These are phyloP conservation scores for Decorospora gaudefroyi DNA, from an alignment of 2,329 filamentous ascomycete genomes.

Conservation along the genomic window DNA sequence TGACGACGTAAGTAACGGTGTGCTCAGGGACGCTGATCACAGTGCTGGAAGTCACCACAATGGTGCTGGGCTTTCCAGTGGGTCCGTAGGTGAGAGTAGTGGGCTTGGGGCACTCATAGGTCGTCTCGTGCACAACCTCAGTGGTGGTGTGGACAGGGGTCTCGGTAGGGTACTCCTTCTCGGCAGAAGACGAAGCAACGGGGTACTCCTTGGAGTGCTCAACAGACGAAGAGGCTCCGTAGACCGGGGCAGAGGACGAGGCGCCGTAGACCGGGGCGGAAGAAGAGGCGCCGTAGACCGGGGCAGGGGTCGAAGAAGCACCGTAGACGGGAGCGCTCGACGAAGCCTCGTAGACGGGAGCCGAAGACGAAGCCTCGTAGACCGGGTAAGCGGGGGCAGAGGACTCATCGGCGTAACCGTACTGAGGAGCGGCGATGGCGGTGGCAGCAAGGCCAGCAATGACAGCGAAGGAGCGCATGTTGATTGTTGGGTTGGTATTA, in stretches of 20 bases:
- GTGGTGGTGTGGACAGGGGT: constrained; percentile 35
- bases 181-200: not conserved
- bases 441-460: constrained; percentile 40
- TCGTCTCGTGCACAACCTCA: constrained; percentile 29
- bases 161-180: constrained; percentile 1
- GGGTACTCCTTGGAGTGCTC: not conserved
- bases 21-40: constrained; percentile 34
- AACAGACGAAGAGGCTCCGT: too few species aligned
- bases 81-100: constrained; percentile 37
- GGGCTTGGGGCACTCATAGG: constrained; percentile 29
- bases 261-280: not conserved
- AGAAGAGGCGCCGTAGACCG: too few species aligned
- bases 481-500: constrained; percentile 44
- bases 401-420: constrained; percentile 11
- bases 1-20: constrained; percentile 28
- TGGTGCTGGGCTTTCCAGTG: too few species aligned
- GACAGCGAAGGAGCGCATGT: constrained; percentile 47
- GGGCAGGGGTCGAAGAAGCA: too few species aligned
- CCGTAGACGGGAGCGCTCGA: not conserved
- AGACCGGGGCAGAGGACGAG: constrained; percentile 1
- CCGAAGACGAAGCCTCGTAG: constrained; percentile 4
- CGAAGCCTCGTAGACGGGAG: constrained; percentile 3
- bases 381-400: constrained; percentile 2
- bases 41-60: constrained; percentile 42
- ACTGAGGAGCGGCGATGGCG: constrained; percentile 30